These are phyloP conservation scores for Calvatia gigantea DNA, from an alignment of 768 basidiomycete species.

Conservation along the genomic window DNA sequence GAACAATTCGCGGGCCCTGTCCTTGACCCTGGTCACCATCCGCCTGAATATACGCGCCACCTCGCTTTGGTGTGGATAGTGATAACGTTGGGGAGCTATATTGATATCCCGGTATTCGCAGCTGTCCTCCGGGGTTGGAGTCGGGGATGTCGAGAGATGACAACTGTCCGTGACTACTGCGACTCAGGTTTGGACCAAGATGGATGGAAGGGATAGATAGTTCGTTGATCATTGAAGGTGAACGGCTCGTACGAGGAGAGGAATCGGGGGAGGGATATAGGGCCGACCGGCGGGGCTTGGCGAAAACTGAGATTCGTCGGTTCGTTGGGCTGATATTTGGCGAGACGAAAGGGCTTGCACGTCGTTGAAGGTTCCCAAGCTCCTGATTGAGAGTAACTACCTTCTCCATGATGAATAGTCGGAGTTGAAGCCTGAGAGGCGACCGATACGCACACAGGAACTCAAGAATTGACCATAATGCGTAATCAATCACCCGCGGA, in stretches of 20 bases:
- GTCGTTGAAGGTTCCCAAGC: constrained; percentile 30
- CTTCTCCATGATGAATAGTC: constrained; percentile 63
- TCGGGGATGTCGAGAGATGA: constrained; percentile 4
- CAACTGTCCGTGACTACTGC: not conserved
- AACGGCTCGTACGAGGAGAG: constrained; percentile 37
- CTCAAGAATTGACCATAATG: constrained; percentile 70
- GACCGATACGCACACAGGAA: constrained; percentile 58
- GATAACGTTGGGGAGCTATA: constrained; percentile 25
- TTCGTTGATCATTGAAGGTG: constrained; percentile 25
- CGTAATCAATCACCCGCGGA: constrained; percentile 67
- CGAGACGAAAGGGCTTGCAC: constrained; percentile 18
- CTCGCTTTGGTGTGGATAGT: constrained; percentile 22
- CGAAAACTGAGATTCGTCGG: constrained; percentile 49
- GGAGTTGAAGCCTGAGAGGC: constrained; percentile 64
- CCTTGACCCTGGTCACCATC: not conserved
- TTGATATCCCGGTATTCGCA: constrained; percentile 25
- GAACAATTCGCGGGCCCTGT: constrained; percentile 47
- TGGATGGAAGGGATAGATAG: constrained; percentile 22
- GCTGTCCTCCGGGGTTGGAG: constrained; percentile 4
- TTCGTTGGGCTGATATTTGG: constrained; percentile 24
- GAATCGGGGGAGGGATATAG: constrained; percentile 40
- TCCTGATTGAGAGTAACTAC: constrained; percentile 51
- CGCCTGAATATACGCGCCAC: constrained; percentile 4
- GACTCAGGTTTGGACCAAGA: constrained; percentile 28
- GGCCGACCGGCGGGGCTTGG: constrained; percentile 50